Percentiles rank a stretch among this genome's conserved stretches.
phyloP scores from a whole-genome alignment of 352 stramenopile species.

The Stramenopiles sp. region DNA sequence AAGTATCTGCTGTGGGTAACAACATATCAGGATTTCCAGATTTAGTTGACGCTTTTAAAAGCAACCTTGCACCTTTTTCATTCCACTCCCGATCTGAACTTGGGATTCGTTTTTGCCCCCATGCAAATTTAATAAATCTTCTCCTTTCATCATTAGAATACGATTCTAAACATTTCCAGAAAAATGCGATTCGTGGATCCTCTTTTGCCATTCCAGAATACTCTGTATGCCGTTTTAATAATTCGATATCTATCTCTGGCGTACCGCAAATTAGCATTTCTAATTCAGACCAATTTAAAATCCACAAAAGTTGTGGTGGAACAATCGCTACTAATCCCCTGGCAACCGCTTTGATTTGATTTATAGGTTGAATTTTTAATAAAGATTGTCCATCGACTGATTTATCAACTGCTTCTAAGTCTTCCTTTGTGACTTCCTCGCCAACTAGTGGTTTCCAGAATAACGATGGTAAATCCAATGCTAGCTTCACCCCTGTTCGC shows the following conservation, averaged over 20 bases:
- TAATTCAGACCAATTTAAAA: neutral
- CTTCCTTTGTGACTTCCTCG: neutral
- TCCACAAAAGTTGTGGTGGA: neutral
- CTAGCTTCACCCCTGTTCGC: neutral
- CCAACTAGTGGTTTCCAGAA: neutral
- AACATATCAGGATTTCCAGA: neutral
- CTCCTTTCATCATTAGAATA: neutral
- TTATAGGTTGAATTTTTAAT: neutral
- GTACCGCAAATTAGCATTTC: neutral
- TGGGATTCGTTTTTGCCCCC: neutral
- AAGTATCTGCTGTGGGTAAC: neutral
- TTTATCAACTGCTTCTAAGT: neutral
- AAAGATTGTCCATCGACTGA: neutral
- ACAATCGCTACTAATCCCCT: neutral
- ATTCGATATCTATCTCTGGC: neutral
- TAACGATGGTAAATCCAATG: neutral
- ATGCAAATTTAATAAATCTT: conserved; percentile 4
- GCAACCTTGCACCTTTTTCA: too few relatives aligned
- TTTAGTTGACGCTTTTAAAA: neutral
- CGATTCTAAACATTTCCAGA: neutral
- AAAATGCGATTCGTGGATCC: neutral
- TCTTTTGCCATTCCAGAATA: neutral
- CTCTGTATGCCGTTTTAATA: conserved; percentile 2
- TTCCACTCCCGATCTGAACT: neutral
- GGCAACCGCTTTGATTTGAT: neutral